Evolutionary conservation across 768 basidiomycete species (phyloP).

Genomic region (Termitomyces sp.): DNA sequence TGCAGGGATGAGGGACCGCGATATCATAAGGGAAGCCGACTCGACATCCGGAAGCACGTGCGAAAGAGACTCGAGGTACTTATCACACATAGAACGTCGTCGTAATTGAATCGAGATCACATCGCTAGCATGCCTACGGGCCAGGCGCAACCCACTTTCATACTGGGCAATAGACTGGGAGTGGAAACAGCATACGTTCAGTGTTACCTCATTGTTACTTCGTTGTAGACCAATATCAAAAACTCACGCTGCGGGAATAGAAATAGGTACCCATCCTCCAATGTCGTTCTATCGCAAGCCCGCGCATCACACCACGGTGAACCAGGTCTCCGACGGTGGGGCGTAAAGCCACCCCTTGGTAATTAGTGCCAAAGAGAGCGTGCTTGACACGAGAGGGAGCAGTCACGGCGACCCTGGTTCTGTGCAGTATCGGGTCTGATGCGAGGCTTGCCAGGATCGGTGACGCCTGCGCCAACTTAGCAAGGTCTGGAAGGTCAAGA

Average conservation of each 20-base stretch:
- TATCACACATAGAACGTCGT: conserved; percentile 33
- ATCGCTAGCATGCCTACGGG: conserved; percentile 47
- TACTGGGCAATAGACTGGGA: conserved; percentile 63
- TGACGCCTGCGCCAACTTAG: conserved; percentile 41
- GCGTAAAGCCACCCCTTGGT: conserved; percentile 50
- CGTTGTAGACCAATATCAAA: neutral
- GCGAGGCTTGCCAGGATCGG: conserved; percentile 46
- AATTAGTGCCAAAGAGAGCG: conserved; percentile 54
- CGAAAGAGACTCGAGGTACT: conserved; percentile 37
- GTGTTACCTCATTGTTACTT: neutral
- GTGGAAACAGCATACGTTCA: conserved; percentile 5
- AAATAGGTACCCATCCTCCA: conserved; percentile 67
- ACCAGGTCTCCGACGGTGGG: conserved; percentile 66
- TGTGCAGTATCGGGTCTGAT: conserved; percentile 60
- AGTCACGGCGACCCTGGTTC: conserved; percentile 52
- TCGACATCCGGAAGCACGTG: conserved; percentile 63
- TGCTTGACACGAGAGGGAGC: conserved; percentile 67
- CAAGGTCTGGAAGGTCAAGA: conserved; percentile 70
- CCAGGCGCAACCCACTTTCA: conserved; percentile 49
- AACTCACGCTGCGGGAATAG: conserved; percentile 52
- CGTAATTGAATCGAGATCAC: conserved; percentile 52
- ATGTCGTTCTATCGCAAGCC: conserved; percentile 57
- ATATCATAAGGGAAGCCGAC: conserved; percentile 49
- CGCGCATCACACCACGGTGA: conserved; percentile 66
- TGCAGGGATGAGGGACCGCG: conserved; percentile 57